Evolutionary conservation across 495 filamentous ascomycete genomes (phyloP).

Genomic region (Penicillium soppii): DNA sequence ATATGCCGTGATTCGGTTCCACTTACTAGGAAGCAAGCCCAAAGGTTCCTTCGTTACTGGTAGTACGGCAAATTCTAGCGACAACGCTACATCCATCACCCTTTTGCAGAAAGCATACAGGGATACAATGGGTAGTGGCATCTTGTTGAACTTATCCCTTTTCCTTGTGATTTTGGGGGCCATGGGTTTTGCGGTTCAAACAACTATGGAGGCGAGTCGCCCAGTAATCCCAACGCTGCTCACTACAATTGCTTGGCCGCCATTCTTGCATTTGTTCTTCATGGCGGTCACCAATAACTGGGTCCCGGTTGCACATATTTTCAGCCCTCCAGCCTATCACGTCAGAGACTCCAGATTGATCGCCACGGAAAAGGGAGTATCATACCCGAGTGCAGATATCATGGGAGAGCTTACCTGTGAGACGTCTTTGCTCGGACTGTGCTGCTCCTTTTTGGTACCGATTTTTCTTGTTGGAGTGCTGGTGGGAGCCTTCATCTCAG

Average conservation of each 20-base stretch:
- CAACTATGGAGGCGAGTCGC: neutral
- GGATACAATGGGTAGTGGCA: conserved; percentile 24
- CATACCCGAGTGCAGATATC: neutral
- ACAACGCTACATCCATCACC: conserved; percentile 16
- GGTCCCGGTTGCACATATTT: conserved; percentile 29
- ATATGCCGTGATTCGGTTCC: conserved; percentile 26
- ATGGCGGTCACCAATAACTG: conserved; percentile 21
- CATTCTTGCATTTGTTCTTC: conserved; percentile 28
- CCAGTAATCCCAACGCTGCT: conserved; percentile 8
- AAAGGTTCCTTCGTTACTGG: conserved; percentile 42
- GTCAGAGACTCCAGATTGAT: conserved; percentile 9
- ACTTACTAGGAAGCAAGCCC: conserved; percentile 29
- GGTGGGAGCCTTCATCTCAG: neutral
- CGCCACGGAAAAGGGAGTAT: neutral
- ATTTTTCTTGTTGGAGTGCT: neutral
- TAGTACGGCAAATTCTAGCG: conserved; percentile 29
- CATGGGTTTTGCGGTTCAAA: conserved; percentile 3
- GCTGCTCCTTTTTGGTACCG: neutral
- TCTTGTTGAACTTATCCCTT: conserved; percentile 19
- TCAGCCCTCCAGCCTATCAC: conserved; percentile 22
- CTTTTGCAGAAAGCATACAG: conserved; percentile 7
- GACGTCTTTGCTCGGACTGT: neutral
- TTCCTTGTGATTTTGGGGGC: conserved; percentile 17
- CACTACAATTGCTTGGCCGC: conserved; percentile 27
- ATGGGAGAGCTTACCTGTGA: neutral